Evolutionary conservation across 768 basidiomycete genomes (phyloP).

Genomic region (Auriscalpium microsporum): DNA sequence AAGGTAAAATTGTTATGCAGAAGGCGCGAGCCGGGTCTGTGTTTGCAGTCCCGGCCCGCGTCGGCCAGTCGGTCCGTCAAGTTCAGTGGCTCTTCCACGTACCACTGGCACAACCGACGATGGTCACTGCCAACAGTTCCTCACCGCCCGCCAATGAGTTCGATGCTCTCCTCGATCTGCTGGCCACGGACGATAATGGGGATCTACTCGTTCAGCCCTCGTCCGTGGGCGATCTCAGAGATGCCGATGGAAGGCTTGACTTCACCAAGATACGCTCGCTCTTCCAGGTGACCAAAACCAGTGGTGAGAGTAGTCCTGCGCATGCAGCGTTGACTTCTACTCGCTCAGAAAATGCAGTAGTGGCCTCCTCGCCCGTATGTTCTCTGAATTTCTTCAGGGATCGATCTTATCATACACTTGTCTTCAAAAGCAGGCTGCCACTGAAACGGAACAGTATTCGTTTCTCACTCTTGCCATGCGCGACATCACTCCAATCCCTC

Average conservation of each 20-base stretch:
- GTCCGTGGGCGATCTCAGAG: conserved; percentile 8
- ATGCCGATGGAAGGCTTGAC: conserved; percentile 11
- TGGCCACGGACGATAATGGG: conserved; percentile 12
- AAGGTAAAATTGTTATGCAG: no score
- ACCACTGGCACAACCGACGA: no score
- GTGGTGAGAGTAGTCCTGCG: neutral
- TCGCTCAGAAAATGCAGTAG: neutral
- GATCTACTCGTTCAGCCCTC: conserved; percentile 6
- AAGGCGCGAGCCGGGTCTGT: no score
- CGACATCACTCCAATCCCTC: no score
- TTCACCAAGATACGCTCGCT: conserved; percentile 12
- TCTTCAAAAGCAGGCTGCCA: neutral
- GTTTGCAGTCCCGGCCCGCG: no score
- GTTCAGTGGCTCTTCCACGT: no score
- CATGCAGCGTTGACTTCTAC: neutral
- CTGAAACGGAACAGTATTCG: neutral
- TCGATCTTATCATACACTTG: neutral
- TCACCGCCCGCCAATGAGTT: neutral
- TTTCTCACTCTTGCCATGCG: no score
- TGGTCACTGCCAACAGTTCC: no score
- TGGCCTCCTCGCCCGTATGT: neutral
- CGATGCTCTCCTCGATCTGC: conserved; percentile 15
- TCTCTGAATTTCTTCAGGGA: neutral
- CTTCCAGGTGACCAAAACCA: neutral
- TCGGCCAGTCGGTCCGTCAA: no score